Conservation (phyloP, 352 stramenopile species). For the Peronospora farinosa region DNA sequence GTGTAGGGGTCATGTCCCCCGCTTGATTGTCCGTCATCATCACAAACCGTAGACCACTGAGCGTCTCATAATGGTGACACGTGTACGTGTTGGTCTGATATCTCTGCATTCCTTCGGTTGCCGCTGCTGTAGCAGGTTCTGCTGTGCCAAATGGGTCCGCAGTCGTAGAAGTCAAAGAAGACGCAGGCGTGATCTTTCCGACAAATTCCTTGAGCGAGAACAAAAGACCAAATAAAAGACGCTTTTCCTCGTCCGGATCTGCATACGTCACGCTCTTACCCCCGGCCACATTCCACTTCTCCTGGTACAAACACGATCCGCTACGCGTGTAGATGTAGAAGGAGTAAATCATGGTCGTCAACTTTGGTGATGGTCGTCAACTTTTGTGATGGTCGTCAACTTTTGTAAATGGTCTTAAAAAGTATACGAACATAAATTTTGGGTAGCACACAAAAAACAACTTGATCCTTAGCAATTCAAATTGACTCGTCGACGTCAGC, state of each 20-base stretch:
- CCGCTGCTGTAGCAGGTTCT: constrained; percentile 10
- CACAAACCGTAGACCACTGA: constrained; percentile 84
- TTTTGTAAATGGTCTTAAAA: neutral
- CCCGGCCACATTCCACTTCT: constrained; percentile 77
- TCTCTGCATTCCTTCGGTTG: constrained; percentile 56
- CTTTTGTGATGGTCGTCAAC: neutral
- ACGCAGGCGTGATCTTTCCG: constrained; percentile 62
- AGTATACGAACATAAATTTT: neutral
- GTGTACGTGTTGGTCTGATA: constrained; percentile 88
- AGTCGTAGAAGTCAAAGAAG: constrained; percentile 13
- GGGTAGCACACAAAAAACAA: constrained; percentile 2
- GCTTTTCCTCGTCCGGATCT: constrained; percentile 85
- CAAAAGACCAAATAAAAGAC: constrained; percentile 88
- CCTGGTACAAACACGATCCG: constrained; percentile 85
- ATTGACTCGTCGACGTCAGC: neutral
- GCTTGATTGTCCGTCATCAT: constrained; percentile 87
- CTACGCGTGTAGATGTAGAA: constrained; percentile 90
- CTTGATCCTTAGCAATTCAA: neutral
- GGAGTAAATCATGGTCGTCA: constrained; percentile 86
- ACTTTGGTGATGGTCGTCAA: neutral
- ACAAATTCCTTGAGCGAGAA: constrained; percentile 90
- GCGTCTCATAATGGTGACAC: constrained; percentile 89
- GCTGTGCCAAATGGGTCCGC: constrained; percentile 13
- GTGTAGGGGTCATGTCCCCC: constrained; percentile 71
- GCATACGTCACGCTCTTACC: constrained; percentile 65